Evolutionary conservation across 768 basidiomycete genomes (phyloP).

Genomic region (Thelephora ganbajun): DNA sequence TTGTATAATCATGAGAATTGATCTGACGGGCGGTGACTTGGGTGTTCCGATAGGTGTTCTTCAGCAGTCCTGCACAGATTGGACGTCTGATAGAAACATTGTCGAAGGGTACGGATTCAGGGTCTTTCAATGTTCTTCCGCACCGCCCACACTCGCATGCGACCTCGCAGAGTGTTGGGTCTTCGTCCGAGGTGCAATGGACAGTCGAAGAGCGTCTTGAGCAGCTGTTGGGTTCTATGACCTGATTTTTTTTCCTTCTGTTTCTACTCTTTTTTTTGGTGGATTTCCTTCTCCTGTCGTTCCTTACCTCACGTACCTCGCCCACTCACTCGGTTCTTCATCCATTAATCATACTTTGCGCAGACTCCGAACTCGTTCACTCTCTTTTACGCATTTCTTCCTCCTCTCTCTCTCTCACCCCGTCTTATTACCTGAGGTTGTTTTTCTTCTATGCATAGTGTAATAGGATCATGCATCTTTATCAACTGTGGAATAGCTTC

Average conservation of each 20-base stretch:
- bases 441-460: too few relatives aligned
- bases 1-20: background rate
- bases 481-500: too few relatives aligned
- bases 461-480: too few relatives aligned
- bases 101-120: conserved; percentile 70
- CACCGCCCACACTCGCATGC: conserved; percentile 21
- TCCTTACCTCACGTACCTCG: background rate
- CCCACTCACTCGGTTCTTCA: too few relatives aligned
- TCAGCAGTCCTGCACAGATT: conserved; percentile 65
- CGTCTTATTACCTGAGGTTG: too few relatives aligned
- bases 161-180: conserved; percentile 43
- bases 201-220: conserved; percentile 68
- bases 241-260: conserved; percentile 14
- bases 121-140: conserved; percentile 67
- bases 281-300: background rate
- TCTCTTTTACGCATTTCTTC: too few relatives aligned
- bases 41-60: conserved; percentile 40
- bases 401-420: too few relatives aligned
- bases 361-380: too few relatives aligned
- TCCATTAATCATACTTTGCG: too few relatives aligned
- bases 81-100: conserved; percentile 73
- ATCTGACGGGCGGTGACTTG: conserved; percentile 1
- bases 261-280: background rate
- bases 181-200: conserved; percentile 49
- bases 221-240: conserved; percentile 41